A percentile compares a stretch with the other conserved stretches of the same genome.
Conservation (phyloP, 345 rosid genomes). For the Pistacia integerrima region DNA sequence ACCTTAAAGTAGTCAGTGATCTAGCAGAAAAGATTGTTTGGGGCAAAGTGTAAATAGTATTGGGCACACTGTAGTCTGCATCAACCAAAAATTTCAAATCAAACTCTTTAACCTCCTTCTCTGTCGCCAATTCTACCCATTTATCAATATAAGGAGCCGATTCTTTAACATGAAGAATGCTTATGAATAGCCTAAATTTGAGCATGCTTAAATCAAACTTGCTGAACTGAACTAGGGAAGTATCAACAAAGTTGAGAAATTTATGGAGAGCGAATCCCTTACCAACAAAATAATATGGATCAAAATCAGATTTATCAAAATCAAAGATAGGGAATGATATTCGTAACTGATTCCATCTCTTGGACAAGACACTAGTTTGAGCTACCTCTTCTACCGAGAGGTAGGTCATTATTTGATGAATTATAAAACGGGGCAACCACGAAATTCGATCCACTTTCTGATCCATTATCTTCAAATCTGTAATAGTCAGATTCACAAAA, state of each 20-base stretch:
- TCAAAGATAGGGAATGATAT: background rate
- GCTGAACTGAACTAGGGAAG: background rate
- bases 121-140: background rate
- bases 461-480: background rate
- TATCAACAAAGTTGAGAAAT: background rate
- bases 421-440: background rate
- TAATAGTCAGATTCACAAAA: background rate
- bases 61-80: too few species aligned
- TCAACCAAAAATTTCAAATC: background rate
- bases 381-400: background rate
- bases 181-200: background rate
- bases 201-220: background rate
- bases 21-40: conserved; percentile 1
- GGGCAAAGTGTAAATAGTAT: background rate
- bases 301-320: background rate
- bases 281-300: background rate
- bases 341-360: background rate
- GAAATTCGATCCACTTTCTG: background rate
- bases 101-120: background rate
- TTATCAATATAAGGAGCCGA: background rate
- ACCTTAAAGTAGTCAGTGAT: background rate
- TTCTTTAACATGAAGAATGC: background rate
- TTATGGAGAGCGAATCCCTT: too few species aligned
- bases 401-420: background rate
- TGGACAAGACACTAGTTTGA: background rate